Evolutionary conservation across 306 rosid genomes (phyloP).

Genomic region (Cicer cuneatum): DNA sequence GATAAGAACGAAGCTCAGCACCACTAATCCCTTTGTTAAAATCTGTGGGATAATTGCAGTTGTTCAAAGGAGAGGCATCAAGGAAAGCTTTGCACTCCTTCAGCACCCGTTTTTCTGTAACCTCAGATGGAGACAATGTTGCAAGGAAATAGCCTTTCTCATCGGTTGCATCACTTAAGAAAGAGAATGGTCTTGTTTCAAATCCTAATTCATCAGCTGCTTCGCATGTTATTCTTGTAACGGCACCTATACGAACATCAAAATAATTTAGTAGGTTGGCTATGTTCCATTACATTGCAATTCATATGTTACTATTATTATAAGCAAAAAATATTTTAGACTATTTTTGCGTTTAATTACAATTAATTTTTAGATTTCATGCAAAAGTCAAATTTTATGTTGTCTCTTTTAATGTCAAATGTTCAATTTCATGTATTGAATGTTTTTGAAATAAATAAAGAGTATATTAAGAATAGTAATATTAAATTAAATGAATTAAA

Average conservation of each 20-base stretch:
- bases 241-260: background rate
- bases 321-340: no score
- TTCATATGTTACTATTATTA: no score
- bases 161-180: conserved; percentile 18
- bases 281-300: no score
- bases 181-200: conserved; percentile 9
- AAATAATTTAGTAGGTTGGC: no score
- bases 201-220: background rate
- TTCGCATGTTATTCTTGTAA: conserved; percentile 1
- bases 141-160: conserved; percentile 9
- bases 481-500: no score
- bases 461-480: no score
- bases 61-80: background rate
- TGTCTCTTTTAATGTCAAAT: no score
- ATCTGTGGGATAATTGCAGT: background rate
- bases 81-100: background rate
- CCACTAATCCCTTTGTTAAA: conserved; percentile 8
- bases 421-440: no score
- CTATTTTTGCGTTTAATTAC: no score
- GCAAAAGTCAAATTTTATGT: no score
- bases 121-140: background rate
- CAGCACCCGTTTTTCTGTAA: background rate
- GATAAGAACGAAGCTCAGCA: conserved; percentile 1
- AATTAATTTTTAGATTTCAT: no score
- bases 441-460: no score